These are phyloP conservation scores for Apiotrichum gamsii DNA, from an alignment of 1,284 basidiomycete genomes.

Conservation along the genomic window DNA sequence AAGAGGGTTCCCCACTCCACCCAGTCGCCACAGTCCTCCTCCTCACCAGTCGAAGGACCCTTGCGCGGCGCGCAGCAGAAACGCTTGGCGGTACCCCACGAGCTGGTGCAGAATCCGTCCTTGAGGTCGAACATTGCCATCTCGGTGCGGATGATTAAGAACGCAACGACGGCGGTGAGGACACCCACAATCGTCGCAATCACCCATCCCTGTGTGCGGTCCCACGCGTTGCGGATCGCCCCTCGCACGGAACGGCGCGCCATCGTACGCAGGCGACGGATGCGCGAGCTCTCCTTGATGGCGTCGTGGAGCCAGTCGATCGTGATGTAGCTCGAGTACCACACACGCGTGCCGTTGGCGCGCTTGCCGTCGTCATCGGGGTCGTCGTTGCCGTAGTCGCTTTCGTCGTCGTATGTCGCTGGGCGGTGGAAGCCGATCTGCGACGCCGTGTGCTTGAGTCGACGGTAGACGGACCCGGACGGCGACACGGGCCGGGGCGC, in stretches of 20 bases:
- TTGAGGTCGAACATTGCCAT: constrained; percentile 91
- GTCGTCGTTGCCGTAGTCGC: constrained; percentile 29
- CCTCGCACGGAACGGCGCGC: constrained; percentile 64
- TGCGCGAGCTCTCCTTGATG: constrained; percentile 80
- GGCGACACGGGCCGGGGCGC: constrained; percentile 15
- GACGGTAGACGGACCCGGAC: constrained; percentile 24
- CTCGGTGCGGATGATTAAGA: constrained; percentile 77
- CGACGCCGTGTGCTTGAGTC: constrained; percentile 32
- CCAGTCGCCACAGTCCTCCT: constrained; percentile 64
- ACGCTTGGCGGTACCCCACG: constrained; percentile 68
- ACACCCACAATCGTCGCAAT: constrained; percentile 65
- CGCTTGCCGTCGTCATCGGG: constrained; percentile 50
- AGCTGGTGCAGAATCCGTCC: constrained; percentile 71
- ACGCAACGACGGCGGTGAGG: constrained; percentile 76
- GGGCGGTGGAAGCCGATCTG: constrained; percentile 30
- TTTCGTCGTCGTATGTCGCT: constrained; percentile 24
- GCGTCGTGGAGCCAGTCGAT: constrained; percentile 85
- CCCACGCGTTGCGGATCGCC: constrained; percentile 61
- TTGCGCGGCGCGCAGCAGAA: constrained; percentile 65
- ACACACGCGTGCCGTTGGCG: constrained; percentile 82
- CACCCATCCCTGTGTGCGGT: constrained; percentile 83
- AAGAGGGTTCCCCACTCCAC: constrained; percentile 59
- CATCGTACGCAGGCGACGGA: constrained; percentile 59
- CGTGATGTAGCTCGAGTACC: constrained; percentile 63
- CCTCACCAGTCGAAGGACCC: constrained; percentile 20